Percentiles rank a stretch among this genome's conserved stretches.
phyloP scores from a whole-genome alignment of 75 land plant species.

The Picea sitchensis region DNA sequence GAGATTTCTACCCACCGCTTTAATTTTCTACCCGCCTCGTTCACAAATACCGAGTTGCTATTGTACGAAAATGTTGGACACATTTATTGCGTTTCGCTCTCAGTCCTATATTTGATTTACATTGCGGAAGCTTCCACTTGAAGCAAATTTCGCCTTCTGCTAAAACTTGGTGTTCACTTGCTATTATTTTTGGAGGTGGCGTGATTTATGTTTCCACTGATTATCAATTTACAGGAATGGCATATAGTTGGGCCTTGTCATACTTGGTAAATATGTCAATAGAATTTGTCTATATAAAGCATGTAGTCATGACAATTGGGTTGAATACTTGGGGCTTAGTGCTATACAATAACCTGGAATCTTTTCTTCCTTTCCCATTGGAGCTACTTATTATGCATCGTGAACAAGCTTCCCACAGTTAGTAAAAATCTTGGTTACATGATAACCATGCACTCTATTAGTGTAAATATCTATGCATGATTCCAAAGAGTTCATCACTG shows the following conservation, averaged over 20 bases:
- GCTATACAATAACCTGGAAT: slow-evolving; percentile 90
- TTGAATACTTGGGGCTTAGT: slow-evolving; percentile 95
- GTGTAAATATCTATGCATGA: no score
- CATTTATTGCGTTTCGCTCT: slow-evolving; percentile 89
- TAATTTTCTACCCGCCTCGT: slow-evolving; percentile 76
- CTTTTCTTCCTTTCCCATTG: slow-evolving; percentile 75
- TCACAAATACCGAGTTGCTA: slow-evolving; percentile 93
- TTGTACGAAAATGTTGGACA: slow-evolving; percentile 97
- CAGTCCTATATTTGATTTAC: slow-evolving; percentile 91
- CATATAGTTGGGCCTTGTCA: slow-evolving; percentile 85
- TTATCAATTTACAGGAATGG: slow-evolving; percentile 68
- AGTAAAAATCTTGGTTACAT: no score
- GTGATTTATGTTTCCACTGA: slow-evolving; percentile 81
- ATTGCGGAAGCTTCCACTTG: slow-evolving; percentile 74
- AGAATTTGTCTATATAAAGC: slow-evolving; percentile 96
- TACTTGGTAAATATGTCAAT: slow-evolving; percentile 88
- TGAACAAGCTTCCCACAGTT: no score
- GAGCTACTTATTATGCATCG: slow-evolving; percentile 62
- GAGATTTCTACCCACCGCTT: slow-evolving; percentile 75
- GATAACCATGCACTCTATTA: no score
- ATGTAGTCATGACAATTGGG: slow-evolving; percentile 94
- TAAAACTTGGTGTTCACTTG: slow-evolving; percentile 76
- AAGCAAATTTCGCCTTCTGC: slow-evolving; percentile 87
- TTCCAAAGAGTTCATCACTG: no score
- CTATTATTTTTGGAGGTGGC: slow-evolving; percentile 78